Base-by-base conservation (phyloP, 2,329 filamentous ascomycete genomes). In the Cordyceps javanica region DNA sequence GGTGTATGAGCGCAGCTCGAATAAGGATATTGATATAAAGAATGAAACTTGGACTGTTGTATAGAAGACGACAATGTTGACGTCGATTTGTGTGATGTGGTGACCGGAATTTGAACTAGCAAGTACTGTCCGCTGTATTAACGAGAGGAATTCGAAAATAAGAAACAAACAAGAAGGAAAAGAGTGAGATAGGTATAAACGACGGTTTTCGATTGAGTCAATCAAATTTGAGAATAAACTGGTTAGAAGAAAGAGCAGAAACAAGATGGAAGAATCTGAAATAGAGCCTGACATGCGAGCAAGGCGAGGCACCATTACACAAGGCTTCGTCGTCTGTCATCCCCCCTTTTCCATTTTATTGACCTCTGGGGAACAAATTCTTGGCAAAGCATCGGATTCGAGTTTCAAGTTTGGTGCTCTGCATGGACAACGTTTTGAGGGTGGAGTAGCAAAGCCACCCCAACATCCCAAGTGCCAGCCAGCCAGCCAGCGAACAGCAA, bases 361-460 rank as follows among this genome's bases (percentile, higher is more conserved):
- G 36, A 28, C 13, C 25, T 19, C 11, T 26, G 39, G 19, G 32
- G 30, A n/a, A 48, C 42, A 36, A 49, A 38, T 10, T 46, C 54
- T 56, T 56, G 54, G 45, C 54, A 56, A 30, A 19, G 44, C 54
- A 41, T 32, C 53, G 53, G 13, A 48, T 44, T 48, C 25, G 11
- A 42, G 54, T 56, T 56, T 56, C 54, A 56, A 39, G 36, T 55
- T 30, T 36, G 52, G 26, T 26, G 11, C 16, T 38, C 26, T 26
- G 14, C 13, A 5, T 10, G 21, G 34, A 42, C 44, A 19, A 14
- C 44, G 54, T 42, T 41, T 55, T 56, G 44, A 45, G 34, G 44
- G 54, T 56, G 54, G 54, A 48, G 42, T n/a, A 14, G 16, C 44
- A 39, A 38, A 55, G 44, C 44, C 54, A 48, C 54, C 21, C 32